A percentile compares a stretch with the other conserved stretches of the same genome.
Evolutionary conservation across 225 moss, liverwort and hornwort species (phyloP).

Genomic region (Rhytidiadelphus loreus): DNA sequence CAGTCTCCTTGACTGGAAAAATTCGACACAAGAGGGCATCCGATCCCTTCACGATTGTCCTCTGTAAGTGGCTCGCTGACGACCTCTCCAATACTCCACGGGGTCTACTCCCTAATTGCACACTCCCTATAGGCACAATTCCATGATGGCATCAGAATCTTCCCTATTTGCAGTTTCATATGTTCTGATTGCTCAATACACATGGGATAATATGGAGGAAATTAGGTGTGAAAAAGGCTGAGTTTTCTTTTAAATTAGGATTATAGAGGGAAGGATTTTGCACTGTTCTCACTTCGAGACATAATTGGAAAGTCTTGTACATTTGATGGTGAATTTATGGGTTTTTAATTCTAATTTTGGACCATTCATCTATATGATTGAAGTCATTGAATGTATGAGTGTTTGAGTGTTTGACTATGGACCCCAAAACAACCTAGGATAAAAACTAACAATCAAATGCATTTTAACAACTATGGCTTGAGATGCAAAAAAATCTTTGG

Average conservation of each 20-base stretch:
- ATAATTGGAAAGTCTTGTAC: background rate
- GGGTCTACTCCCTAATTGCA: background rate
- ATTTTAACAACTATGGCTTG: no score
- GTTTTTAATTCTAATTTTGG: background rate
- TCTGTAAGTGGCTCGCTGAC: background rate
- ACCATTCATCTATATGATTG: background rate
- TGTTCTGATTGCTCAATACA: background rate
- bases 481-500: background rate
- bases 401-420: fast-evolving
- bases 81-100: background rate
- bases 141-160: no score
- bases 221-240: background rate
- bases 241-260: background rate
- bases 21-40: background rate
- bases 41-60: background rate
- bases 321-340: background rate
- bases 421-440: background rate
- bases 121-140: no score
- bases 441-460: fast-evolving
- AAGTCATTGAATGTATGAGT: background rate
- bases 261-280: background rate
- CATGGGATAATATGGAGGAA: background rate
- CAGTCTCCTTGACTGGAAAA: background rate
- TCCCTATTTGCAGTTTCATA: background rate
- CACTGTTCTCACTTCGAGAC: background rate